Conservation (phyloP, 345 rosid species). For the Acer yangbiense region DNA sequence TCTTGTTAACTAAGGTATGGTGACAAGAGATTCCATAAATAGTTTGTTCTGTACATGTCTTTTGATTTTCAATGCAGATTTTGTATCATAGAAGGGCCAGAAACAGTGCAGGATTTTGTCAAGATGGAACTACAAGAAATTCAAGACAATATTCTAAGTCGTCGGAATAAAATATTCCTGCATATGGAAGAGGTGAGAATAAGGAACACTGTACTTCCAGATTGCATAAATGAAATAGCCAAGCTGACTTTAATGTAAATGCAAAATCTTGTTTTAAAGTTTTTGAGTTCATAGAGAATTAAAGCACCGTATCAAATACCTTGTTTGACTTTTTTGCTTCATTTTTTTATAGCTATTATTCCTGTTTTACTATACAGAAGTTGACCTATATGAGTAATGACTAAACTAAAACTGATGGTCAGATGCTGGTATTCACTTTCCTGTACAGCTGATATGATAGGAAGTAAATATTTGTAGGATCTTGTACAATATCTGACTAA, state of each 20-base stretch:
- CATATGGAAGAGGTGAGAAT: slow-evolving; percentile 93
- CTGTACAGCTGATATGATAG: no score
- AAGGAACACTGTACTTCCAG: not conserved
- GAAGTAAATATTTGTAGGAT: no score
- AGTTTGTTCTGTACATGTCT: not conserved
- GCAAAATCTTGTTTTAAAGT: not conserved
- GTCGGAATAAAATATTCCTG: slow-evolving; percentile 91
- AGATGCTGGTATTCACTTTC: not conserved
- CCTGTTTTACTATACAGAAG: not conserved
- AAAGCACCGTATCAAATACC: not conserved
- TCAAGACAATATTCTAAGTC: slow-evolving; percentile 88
- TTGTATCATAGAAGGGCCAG: slow-evolving; percentile 99
- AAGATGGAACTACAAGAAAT: slow-evolving; percentile 90
- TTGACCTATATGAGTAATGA: no score
- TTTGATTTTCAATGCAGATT: slow-evolving; percentile 52
- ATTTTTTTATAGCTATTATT: not conserved
- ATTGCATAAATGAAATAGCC: not conserved
- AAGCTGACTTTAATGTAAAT: not conserved
- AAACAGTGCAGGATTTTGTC: slow-evolving; percentile 88
- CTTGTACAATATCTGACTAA: not conserved
- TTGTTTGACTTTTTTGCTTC: not conserved
- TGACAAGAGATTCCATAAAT: not conserved
- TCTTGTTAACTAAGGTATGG: no score
- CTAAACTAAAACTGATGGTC: no score
- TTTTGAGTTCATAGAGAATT: not conserved